Evolutionary conservation across 257 asterid genomes (phyloP), one percentile per base, ranked within the genome.

Genomic region (Nicotiana tabacum): DNA sequence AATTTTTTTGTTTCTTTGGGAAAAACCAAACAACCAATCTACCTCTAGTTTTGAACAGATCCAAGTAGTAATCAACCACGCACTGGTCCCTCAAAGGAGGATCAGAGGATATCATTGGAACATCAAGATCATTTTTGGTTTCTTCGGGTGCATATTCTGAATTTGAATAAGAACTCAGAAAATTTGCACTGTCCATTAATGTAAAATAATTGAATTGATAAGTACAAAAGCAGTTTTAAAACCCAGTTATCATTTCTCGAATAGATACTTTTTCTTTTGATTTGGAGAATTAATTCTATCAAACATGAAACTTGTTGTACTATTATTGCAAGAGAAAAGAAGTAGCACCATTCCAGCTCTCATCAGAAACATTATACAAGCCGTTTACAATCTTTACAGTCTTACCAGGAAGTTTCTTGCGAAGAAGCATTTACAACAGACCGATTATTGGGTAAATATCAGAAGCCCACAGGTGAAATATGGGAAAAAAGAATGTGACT

Each of bases 381-480:
- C 24, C 15, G 15, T 51, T 74, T 48, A 74, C 80, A 74, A 27
- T 48, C 64, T 74, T 11, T 74, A 35, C 39, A 74, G 61, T 21
- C 62, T 74, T 48, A 27, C 8, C 13, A 48, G 56, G 24, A 74
- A 12, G 15, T 27, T 13, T 46, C 3, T 74, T 6, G 62, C 27
- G 51, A 74, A 74, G 64, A 2, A 51, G 27, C 27, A 74, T 74
- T 74, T 51, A 74, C 80, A 74, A 7, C 17, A 74, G 64, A 74
- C 62, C 13, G 1, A 51, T 74, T 74, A 74, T 74, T 74, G 46
- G 8, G 43, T 74, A 51, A 51, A 74, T 74, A 74, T 74, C 46
- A 74, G 17, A 51, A 48, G 80, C 80, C 53, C 80, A 74, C 80
- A 48, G 30, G 64, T 74, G 80, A 51, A 48, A 64, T 74, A 51